Base-by-base conservation (phyloP, 1,139 yeast species). In the Blastobotrys petasosporus region DNA sequence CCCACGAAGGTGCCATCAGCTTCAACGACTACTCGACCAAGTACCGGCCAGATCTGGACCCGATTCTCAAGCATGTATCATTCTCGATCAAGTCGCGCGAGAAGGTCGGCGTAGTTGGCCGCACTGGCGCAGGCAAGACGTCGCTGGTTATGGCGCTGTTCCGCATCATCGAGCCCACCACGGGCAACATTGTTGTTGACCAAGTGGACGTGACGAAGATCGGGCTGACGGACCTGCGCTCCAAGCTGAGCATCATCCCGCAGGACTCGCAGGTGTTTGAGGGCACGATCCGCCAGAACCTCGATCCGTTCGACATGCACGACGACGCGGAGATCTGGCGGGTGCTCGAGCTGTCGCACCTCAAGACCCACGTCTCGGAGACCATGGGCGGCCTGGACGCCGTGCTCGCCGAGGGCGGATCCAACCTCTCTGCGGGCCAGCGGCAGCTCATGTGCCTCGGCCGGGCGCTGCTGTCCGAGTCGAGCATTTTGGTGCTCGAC, bases 91-190 rank as follows among this genome's bases (percentile, higher is more conserved):
- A 73, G 29, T 71, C 86, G 2, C 68, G 68, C 13, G 92, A 85
- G 54, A 85, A 85, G 58, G 69, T 85, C 52, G 94, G 94, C 38
- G 79, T 85, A 51, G 92, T 84, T 13, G 95, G 95, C 8, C 73
- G 95, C 54, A 85, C 94, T 0, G 95, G 95, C 37, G 90, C 94
- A 1, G 95, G 95, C 17, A 85, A 85, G 61, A 79, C 86, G 32
- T 77, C 90, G 1, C 66, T 85, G 41, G 79, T 86, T 1, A 64
- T 83, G 56, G 83, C 92, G 0, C 63, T 85, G n/a, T 85, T 83
- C 68, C 71, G 95, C 52, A 70, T 85, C 51, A 73, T 85, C 45
- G 92, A 84, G 57, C 78, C 90, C 0, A 69, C 69, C 2, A 66
- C 57, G 2, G 94, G 94, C 1, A 56, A 55, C 29, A 74, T 82